Conservation (phyloP, 2,329 filamentous ascomycete genomes). For the Tolypocladium capitatum region DNA sequence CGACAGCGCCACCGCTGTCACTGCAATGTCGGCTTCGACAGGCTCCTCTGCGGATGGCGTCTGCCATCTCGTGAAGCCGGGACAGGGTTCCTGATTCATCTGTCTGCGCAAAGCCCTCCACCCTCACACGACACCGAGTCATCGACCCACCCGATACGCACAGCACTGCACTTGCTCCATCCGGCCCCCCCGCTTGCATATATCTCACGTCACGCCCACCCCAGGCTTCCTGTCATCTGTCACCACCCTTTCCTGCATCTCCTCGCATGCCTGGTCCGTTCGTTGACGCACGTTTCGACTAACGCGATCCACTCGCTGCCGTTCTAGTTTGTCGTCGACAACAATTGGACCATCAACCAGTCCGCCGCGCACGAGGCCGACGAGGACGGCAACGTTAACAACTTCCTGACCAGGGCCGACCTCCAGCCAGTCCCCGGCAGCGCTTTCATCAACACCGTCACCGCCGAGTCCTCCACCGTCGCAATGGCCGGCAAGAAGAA, state of each 20-base stretch:
- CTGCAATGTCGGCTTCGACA: not conserved
- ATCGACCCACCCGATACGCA: slow-evolving; percentile 2
- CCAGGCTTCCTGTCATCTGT: slow-evolving; percentile 2
- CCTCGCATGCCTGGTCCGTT: not conserved
- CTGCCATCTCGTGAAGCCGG: not conserved
- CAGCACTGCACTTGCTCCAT: slow-evolving; percentile 1
- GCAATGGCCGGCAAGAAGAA: slow-evolving; percentile 47
- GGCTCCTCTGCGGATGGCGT: not conserved
- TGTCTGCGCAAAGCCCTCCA: slow-evolving; percentile 1
- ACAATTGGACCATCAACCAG: slow-evolving; percentile 74
- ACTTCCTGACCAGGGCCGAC: slow-evolving; percentile 68
- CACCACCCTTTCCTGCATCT: slow-evolving; percentile 1
- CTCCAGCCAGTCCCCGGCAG: slow-evolving; percentile 35
- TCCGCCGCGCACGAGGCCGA: slow-evolving; percentile 73
- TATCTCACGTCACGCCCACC: slow-evolving; percentile 9
- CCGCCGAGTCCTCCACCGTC: slow-evolving; percentile 59
- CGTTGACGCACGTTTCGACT: slow-evolving; percentile 5
- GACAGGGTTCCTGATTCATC: not conserved
- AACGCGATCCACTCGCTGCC: slow-evolving; percentile 6
- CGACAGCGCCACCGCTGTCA: not conserved
- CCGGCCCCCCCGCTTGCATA: slow-evolving; percentile 12
- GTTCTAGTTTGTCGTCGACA: slow-evolving; percentile 87
- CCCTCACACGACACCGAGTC: slow-evolving; percentile 1
- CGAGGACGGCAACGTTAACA: slow-evolving; percentile 76
- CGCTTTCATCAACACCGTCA: slow-evolving; percentile 50